Evolutionary conservation across 2,329 filamentous ascomycete genomes (phyloP).

Genomic region (Cladosporium sp.): DNA sequence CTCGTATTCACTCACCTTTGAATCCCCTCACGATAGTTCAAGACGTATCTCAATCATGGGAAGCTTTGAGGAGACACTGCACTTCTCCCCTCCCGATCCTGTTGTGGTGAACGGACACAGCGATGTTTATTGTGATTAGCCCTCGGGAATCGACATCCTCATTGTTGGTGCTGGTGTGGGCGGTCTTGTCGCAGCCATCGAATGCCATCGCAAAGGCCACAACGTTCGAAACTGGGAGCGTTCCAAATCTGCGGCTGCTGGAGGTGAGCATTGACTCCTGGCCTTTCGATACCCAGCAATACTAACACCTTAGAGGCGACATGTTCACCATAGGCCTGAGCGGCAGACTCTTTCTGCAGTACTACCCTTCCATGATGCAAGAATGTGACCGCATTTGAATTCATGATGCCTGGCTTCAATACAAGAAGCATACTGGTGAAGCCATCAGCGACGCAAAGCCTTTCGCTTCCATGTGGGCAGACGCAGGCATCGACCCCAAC

Average conservation of each 20-base stretch:
- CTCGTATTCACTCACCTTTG: background rate
- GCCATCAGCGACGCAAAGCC: conserved; percentile 50
- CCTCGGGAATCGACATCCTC: conserved; percentile 22
- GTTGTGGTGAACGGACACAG: background rate
- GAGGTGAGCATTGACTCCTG: background rate
- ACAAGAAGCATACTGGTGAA: conserved; percentile 37
- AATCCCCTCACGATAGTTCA: background rate
- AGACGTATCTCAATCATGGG: background rate
- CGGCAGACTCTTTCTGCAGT: background rate
- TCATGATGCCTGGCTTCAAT: conserved; percentile 1
- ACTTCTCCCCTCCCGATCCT: background rate
- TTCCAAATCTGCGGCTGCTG: background rate
- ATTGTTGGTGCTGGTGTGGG: conserved; percentile 35
- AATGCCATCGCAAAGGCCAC: conserved; percentile 31
- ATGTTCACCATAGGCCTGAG: background rate
- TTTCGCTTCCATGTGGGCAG: conserved; percentile 37
- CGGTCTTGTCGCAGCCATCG: conserved; percentile 32
- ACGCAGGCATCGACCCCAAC: conserved; percentile 3
- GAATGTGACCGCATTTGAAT: conserved; percentile 6
- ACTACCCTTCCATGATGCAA: conserved; percentile 8
- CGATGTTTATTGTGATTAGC: background rate
- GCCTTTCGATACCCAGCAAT: background rate
- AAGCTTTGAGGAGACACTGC: background rate
- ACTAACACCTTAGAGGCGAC: background rate
- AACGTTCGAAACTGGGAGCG: conserved; percentile 7